Evolutionary conservation across 139 green algal genomes (phyloP).

Genomic region (Coccomyxa sp.): DNA sequence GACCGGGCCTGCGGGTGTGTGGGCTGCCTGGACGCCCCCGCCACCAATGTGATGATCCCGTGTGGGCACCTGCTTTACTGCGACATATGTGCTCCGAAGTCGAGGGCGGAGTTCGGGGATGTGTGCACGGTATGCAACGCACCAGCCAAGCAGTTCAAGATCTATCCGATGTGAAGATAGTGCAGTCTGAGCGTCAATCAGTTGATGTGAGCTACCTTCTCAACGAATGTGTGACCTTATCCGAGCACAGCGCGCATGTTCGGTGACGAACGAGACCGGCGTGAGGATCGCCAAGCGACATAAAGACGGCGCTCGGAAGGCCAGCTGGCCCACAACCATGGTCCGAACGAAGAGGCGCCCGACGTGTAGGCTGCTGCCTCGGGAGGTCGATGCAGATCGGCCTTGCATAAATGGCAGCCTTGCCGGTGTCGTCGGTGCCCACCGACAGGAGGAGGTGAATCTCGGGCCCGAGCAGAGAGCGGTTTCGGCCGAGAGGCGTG

Average conservation of each 20-base stretch:
- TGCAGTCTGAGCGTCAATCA: not conserved
- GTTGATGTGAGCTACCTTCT: not conserved
- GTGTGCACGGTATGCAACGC: not conserved
- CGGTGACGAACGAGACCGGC: not conserved
- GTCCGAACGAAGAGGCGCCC: not conserved
- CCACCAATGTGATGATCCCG: not conserved
- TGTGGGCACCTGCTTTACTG: not conserved
- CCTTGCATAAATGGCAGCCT: not conserved
- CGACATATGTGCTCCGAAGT: not conserved
- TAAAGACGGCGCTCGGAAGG: not conserved
- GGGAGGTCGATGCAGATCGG: not conserved
- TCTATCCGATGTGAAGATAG: conserved; percentile 1
- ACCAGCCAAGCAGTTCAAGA: not conserved
- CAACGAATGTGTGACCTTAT: not conserved
- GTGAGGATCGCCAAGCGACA: not conserved
- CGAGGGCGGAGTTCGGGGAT: not conserved
- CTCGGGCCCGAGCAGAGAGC: not conserved
- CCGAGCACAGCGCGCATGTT: not conserved
- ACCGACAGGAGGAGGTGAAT: not conserved
- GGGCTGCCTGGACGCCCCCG: not conserved
- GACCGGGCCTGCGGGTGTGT: not conserved
- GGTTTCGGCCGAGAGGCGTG: not conserved
- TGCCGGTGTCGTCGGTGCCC: not conserved
- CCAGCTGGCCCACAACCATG: not conserved
- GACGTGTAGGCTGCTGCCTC: not conserved